Evolutionary conservation across 805 yeast species (phyloP).

Genomic region (Pichia paraexigua): DNA sequence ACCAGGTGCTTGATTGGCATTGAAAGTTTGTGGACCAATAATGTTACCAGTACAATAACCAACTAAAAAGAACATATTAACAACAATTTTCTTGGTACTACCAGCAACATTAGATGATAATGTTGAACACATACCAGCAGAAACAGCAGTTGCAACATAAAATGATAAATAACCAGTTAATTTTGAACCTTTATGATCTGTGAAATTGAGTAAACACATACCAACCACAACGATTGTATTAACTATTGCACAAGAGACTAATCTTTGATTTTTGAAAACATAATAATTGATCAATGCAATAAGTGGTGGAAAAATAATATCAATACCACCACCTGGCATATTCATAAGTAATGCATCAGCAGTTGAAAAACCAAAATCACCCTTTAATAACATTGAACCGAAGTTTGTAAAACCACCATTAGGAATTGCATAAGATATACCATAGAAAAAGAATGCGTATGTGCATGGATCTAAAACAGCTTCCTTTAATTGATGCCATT

Average conservation of each 20-base stretch:
- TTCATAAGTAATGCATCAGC: slow-evolving; percentile 11
- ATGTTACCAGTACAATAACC: slow-evolving; percentile 49
- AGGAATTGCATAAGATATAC: slow-evolving; percentile 41
- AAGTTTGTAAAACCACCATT: slow-evolving; percentile 53
- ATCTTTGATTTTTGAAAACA: slow-evolving; percentile 9
- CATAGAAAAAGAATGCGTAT: slow-evolving; percentile 41
- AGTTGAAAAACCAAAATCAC: slow-evolving; percentile 13
- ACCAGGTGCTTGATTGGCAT: slow-evolving; percentile 34
- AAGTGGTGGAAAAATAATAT: slow-evolving; percentile 11
- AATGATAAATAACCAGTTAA: slow-evolving; percentile 19
- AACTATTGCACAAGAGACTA: slow-evolving; percentile 18
- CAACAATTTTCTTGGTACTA: slow-evolving; percentile 45
- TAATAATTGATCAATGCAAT: slow-evolving; percentile 3
- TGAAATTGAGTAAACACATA: slow-evolving; percentile 28
- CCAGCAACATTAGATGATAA: slow-evolving; percentile 47
- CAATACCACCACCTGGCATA: slow-evolving; percentile 18
- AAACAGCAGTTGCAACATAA: slow-evolving; percentile 19
- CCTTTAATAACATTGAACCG: slow-evolving; percentile 29
- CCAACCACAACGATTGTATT: slow-evolving; percentile 21
- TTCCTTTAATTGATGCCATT: slow-evolving; percentile 48
- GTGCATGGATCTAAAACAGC: slow-evolving; percentile 44
- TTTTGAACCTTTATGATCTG: slow-evolving; percentile 18
- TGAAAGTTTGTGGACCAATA: slow-evolving; percentile 47
- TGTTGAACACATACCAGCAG: slow-evolving; percentile 25
- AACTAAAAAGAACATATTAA: slow-evolving; percentile 37